A percentile compares a stretch with the other conserved stretches of the same genome.
Evolutionary conservation across 331 rosid species (phyloP).

Genomic region (Telfairia occidentalis): DNA sequence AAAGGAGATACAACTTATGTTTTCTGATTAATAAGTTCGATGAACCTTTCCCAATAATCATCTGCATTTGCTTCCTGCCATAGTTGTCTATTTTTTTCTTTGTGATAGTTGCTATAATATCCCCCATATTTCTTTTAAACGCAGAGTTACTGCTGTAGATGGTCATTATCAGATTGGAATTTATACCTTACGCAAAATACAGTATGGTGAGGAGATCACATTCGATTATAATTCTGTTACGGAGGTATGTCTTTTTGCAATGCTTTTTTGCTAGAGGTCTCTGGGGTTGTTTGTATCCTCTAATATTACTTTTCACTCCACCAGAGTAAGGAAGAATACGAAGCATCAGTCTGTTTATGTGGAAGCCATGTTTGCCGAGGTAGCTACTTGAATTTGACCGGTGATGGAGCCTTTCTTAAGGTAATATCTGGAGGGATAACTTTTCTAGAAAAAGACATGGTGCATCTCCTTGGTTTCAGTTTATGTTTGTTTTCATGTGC

Average conservation of each 20-base stretch:
- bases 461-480: background rate
- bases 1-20: too few relatives aligned
- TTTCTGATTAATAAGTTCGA: background rate
- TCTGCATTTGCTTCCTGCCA: background rate
- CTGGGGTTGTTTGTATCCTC: background rate
- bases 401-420: conserved; percentile 93
- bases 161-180: conserved; percentile 97
- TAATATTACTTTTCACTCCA: background rate
- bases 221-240: conserved; percentile 97
- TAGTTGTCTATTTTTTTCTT: background rate
- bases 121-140: background rate
- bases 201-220: conserved; percentile 81
- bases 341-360: conserved; percentile 96
- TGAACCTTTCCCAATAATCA: background rate
- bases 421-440: conserved; percentile 23
- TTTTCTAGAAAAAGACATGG: background rate
- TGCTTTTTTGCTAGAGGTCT: background rate
- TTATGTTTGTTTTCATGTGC: background rate
- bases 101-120: background rate
- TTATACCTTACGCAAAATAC: conserved; percentile 76
- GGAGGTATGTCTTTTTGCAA: conserved; percentile 55
- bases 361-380: conserved; percentile 99
- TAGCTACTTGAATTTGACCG: conserved; percentile 90
- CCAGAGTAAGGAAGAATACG: conserved; percentile 98
- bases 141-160: conserved; percentile 92